Evolutionary conservation across 2,329 filamentous ascomycete species (phyloP), one percentile per base, ranked within the genome.

Genomic region (Capronia americana): DNA sequence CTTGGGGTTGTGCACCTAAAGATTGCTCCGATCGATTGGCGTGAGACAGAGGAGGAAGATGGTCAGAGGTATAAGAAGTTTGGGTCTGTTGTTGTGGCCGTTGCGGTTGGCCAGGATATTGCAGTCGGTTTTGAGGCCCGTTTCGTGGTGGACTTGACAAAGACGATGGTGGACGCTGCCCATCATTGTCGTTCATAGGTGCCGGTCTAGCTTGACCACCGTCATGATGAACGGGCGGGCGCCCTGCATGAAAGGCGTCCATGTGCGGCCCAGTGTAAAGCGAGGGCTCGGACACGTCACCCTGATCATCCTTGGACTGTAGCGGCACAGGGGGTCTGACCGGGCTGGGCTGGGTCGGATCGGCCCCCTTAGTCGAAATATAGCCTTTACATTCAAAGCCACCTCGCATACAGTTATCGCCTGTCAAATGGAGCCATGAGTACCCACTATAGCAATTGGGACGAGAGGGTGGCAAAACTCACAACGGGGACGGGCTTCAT

Each of bases 311-410:
- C 79, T 96, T 96, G 23, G 92, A 93, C 79, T 96, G 92, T 57
- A 96, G 85, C 66, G 90, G 91, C 71, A 93, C 85, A 57, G 89
- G 86, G 58, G 84, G 80, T 72, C 88, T 86, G 72, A 90, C 88
- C 74, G 81, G 88, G 67, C 90, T 89, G 34, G 90, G 88, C 79
- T 94, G 96, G 70, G 90, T 87, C 60, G 65, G 59, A 89, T 91
- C 95, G 59, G 87, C 84, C 50, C 89, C 88, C 73, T 92, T 87
- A 72, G 91, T 89, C 62, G 91, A 91, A 28, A 51, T 66, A 79
- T 99, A 99, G 59, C 95, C 95, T 72, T 92, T 90, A 77, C 95
- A 99, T 38, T 92, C 83, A 77, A 98, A 98, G 17, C 92, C 92
- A 53, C 95, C 94, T 68, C 92, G 90, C 63, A 91, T 85, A 79